phyloP scores from a whole-genome alignment of 148 eudicot species.

The Camellia granthamiana region DNA sequence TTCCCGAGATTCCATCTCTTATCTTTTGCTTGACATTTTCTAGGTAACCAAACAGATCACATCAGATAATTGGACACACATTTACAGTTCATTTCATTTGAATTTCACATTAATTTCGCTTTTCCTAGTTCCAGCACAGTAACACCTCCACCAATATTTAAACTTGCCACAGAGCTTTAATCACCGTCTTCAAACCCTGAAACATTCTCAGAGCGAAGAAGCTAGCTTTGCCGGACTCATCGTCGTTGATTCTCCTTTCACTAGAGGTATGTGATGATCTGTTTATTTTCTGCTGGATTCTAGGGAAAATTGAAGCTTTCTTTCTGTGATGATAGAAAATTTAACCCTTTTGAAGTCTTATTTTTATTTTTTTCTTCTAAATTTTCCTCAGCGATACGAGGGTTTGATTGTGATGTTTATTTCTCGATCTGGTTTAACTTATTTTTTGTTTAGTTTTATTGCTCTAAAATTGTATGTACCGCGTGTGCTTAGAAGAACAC shows the following conservation, averaged over 20 bases:
- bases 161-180: background rate
- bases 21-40: background rate
- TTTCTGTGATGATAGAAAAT: background rate
- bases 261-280: background rate
- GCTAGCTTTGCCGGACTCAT: background rate
- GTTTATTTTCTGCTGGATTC: background rate
- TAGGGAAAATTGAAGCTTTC: background rate
- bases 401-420: background rate
- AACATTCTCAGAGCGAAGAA: background rate
- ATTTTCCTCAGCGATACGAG: background rate
- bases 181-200: background rate
- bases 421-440: background rate
- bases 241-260: background rate
- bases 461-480: background rate
- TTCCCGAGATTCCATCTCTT: background rate
- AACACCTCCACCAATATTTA: background rate
- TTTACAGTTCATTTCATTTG: constrained; percentile 14
- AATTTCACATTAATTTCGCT: constrained; percentile 9
- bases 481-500: background rate
- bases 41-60: background rate
- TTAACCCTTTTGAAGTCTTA: background rate
- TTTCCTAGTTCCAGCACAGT: background rate
- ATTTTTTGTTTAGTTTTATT: background rate
- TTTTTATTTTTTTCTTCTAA: background rate
- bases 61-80: background rate